Percentiles rank a stretch among this genome's conserved stretches.
phyloP scores from a whole-genome alignment of 495 filamentous ascomycete genomes.

The Talaromyces stipitatus region DNA sequence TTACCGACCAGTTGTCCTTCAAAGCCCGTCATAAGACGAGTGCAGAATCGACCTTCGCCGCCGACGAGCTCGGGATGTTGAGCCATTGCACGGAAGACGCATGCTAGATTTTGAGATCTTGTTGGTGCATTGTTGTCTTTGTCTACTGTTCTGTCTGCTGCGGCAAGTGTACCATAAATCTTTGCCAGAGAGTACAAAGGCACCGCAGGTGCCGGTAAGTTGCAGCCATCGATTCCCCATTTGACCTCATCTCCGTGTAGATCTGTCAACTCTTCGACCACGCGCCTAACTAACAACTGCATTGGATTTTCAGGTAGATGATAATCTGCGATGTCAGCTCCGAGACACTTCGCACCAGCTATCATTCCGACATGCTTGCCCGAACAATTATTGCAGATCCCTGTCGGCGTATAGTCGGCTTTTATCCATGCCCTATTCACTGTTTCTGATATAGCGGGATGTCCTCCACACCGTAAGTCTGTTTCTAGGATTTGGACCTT shows the following conservation, averaged over 20 bases:
- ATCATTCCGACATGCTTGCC: constrained; percentile 36
- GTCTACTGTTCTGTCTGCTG: constrained; percentile 10
- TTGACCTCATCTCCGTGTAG: constrained; percentile 9
- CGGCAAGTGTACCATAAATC: constrained; percentile 24
- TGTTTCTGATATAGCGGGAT: constrained; percentile 20
- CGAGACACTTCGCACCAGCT: constrained; percentile 24
- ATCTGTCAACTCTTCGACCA: constrained; percentile 21
- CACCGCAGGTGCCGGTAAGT: constrained; percentile 29
- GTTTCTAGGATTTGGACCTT: constrained; percentile 15
- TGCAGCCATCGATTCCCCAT: constrained; percentile 34
- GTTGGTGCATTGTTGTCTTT: neutral
- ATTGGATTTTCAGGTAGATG: constrained; percentile 21
- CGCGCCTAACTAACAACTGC: constrained; percentile 20
- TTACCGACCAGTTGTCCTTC: constrained; percentile 25
- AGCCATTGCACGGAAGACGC: constrained; percentile 28
- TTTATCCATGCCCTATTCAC: constrained; percentile 31
- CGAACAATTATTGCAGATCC: constrained; percentile 30
- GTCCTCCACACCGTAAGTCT: constrained; percentile 30
- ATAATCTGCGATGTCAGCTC: constrained; percentile 18
- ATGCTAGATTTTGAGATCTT: constrained; percentile 9
- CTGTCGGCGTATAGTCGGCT: constrained; percentile 22
- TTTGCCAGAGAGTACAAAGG: constrained; percentile 15
- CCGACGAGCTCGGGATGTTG: constrained; percentile 25
- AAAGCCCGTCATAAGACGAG: constrained; percentile 23
- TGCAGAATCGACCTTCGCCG: constrained; percentile 32